Percentiles rank a stretch among this genome's conserved stretches.
phyloP scores from a whole-genome alignment of 2,329 filamentous ascomycete species.

The Ilyonectria mors-panacis region DNA sequence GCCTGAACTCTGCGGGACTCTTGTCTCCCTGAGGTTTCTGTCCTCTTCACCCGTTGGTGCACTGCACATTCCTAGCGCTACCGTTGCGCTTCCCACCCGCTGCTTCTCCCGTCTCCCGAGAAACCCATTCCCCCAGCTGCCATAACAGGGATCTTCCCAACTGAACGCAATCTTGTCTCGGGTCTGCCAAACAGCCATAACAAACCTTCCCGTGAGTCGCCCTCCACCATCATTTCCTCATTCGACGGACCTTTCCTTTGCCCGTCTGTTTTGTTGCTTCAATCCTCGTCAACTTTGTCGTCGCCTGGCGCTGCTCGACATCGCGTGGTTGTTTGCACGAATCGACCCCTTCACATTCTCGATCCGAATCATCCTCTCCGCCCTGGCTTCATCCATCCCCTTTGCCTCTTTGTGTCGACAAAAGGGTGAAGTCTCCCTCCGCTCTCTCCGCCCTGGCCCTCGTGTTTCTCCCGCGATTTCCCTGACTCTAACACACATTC shows the following conservation, averaged over 20 bases:
- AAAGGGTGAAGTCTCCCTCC: conserved; percentile 35
- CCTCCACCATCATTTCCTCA: conserved; percentile 26
- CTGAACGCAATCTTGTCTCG: conserved; percentile 40
- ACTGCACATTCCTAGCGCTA: conserved; percentile 8
- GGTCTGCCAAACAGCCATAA: conserved; percentile 46
- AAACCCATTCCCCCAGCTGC: conserved; percentile 39
- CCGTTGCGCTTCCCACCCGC: conserved; percentile 36
- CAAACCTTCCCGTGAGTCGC: conserved; percentile 45
- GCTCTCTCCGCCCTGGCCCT: conserved; percentile 21
- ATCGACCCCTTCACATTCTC: conserved; percentile 29
- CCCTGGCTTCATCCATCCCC: conserved; percentile 29
- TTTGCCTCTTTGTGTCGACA: conserved; percentile 23
- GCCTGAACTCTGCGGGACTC: conserved; percentile 33
- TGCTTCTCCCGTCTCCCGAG: conserved; percentile 44
- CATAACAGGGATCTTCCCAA: conserved; percentile 47
- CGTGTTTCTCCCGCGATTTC: conserved; percentile 9
- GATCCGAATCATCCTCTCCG: conserved; percentile 36
- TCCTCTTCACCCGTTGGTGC: conserved; percentile 16
- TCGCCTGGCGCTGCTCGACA: conserved; percentile 29
- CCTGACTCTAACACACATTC: conserved; percentile 40
- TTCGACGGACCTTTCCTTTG: conserved; percentile 24
- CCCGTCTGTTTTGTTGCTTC: conserved; percentile 16
- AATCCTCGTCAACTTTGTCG: conserved; percentile 25
- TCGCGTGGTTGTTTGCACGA: conserved; percentile 28
- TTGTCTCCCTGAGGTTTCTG: conserved; percentile 22